phyloP scores from a whole-genome alignment of 345 rosid species.

The Dipteronia sinensis region DNA sequence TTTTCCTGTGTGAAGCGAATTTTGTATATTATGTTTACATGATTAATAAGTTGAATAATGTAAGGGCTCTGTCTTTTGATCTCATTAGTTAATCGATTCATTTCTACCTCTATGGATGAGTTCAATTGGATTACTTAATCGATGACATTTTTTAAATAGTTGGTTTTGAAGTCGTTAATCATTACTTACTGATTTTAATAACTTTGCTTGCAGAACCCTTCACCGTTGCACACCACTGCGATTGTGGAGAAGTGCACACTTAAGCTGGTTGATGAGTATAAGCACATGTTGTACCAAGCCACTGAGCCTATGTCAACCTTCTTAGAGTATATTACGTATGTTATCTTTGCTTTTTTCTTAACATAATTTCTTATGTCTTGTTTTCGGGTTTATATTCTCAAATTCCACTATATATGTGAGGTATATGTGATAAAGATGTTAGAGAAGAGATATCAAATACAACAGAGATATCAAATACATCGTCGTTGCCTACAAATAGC shows the following conservation, averaged over 20 bases:
- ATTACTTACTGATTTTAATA: conserved; percentile 17
- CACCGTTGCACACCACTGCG: conserved; percentile 95
- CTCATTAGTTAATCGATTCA: neutral
- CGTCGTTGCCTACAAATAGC: too few relatives aligned
- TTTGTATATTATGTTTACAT: too few relatives aligned
- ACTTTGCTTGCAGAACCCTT: conserved; percentile 73
- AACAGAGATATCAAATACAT: too few relatives aligned
- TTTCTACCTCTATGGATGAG: neutral
- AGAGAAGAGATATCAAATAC: too few relatives aligned
- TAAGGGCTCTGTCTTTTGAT: too few relatives aligned
- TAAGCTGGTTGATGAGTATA: conserved; percentile 94
- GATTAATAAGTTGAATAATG: too few relatives aligned
- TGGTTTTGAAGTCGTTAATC: neutral
- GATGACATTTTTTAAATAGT: neutral
- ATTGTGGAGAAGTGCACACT: conserved; percentile 98
- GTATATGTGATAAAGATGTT: neutral
- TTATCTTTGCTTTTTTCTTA: neutral
- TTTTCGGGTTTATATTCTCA: neutral
- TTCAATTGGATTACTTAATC: neutral
- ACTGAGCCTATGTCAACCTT: conserved; percentile 97
- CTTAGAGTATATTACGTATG: conserved; percentile 88
- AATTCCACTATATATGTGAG: neutral
- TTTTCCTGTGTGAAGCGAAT: too few relatives aligned
- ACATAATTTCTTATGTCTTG: conserved; percentile 12
- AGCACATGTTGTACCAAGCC: conserved; percentile 93